Base-by-base conservation (phyloP, 2,329 filamentous ascomycete genomes). In the Pezicula neosporulosa region DNA sequence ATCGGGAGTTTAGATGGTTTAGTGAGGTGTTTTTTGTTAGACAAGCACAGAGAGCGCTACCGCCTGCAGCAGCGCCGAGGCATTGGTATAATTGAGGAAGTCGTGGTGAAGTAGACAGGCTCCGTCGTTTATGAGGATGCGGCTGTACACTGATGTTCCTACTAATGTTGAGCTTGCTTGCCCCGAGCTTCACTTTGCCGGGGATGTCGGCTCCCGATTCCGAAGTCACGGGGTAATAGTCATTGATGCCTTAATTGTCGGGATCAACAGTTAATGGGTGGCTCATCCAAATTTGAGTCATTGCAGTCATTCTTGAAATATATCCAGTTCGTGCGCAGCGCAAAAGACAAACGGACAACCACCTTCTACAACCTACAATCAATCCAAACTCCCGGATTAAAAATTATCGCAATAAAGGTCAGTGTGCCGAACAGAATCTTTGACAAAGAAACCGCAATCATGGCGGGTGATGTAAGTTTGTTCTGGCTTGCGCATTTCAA, bases 381-480 rank as follows among this genome's bases (percentile, higher is more conserved):
- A 13, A 33, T 13, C 30, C 12, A 33, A 33, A 33, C 12, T 13
- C 12, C 3, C 30, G 7, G 10, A 13, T 12, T 24, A 33, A 33
- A 10, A 33, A 33, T 33, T 33, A 33, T 13, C 10, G 10, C 9
- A 33, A 10, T 7, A 10, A 13, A 33, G 30, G 21, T 44, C 16
- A 44, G 19, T 19, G 41, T 19, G 30, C 30, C 9, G 12, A 33
- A 33, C 9, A 33, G 12, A 13, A 33, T 24, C 30, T 33, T 33
- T 42, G 16, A 33, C n/a, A 36, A 49, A 50, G 28, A 54, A 60
- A 67, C 63, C 70, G 70, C 73, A 73, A 77, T 71, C 70, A 80
- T 80, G 77, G 75, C 76, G 62, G 77, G 77, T 61, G 63, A 63
- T 51, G 65, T 68, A 61, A 63, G 65, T 64, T 58, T 43, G 47